Evolutionary conservation across 805 yeast genomes (phyloP), one percentile per base, ranked within the genome.

Genomic region (Teunomyces stri): DNA sequence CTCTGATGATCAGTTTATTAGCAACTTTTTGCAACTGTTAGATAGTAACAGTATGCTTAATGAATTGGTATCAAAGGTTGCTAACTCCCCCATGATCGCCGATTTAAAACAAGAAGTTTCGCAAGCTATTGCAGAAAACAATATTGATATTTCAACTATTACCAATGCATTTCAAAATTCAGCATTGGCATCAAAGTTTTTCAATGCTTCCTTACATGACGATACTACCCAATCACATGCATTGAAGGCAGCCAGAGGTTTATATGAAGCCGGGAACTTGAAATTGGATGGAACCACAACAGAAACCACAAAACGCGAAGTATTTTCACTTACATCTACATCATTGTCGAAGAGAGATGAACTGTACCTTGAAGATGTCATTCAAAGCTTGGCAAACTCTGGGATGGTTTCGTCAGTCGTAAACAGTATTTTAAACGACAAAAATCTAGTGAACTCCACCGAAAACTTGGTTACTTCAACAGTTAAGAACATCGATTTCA

Each of bases 371-470:
- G 44, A 52, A 21, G 46, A 53, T 3, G 51, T 63, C 11, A 54
- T 61, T 28, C 49, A 50, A 44, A 52, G 56, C 13, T 59, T 67
- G 38, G 49, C 58, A 28, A 50, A 53, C 33, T 57, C 64, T 35
- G 64, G 58, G 10, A 48, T 62, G 27, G 53, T 61, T 25, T 52
- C 53, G 22, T 47, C 53, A n/a, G 55, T 60, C 42, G 54, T 65
- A 34, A 48, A 46, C n/a, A 52, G 58, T 5, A 54, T 66, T 15
- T 51, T 61, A 40, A 61, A 60, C 44, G 61, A 60, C 51, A 53
- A 48, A 37, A 43, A 49, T 6, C 50, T 60, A 34, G 45, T 56
- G 31, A 53, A 53, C 9, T 55, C 58, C 30, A 62, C 62, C 39
- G 47, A 56, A 10, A 45, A 46, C 11, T 51, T 66, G 35, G 37